Evolutionary conservation across 345 rosid species (phyloP).

Genomic region (Noccaea bulbosa): DNA sequence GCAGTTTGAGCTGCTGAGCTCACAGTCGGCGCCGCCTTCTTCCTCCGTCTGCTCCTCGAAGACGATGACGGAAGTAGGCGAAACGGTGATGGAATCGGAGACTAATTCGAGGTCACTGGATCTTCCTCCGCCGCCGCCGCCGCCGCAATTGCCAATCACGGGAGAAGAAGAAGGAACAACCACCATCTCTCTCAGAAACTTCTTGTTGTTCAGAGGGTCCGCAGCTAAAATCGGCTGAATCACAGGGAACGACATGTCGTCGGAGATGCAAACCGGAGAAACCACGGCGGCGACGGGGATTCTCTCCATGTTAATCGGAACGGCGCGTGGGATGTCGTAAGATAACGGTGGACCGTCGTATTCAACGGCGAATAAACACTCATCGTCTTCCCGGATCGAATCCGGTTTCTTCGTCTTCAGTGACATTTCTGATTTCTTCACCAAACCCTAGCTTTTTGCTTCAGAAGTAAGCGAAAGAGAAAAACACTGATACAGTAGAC

Average conservation of each 20-base stretch:
- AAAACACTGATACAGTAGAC: slow-evolving; percentile 6
- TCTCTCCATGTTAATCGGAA: slow-evolving; percentile 79
- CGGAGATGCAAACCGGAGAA: slow-evolving; percentile 63
- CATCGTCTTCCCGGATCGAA: slow-evolving; percentile 44
- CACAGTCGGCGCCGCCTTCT: slow-evolving; percentile 47
- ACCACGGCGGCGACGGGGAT: slow-evolving; percentile 98
- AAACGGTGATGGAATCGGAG: slow-evolving; percentile 61
- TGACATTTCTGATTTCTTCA: slow-evolving; percentile 35
- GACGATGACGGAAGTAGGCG: slow-evolving; percentile 68
- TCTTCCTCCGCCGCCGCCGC: too few species aligned
- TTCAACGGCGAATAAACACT: slow-evolving; percentile 82
- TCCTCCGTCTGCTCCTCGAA: slow-evolving; percentile 53
- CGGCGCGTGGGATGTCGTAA: slow-evolving; percentile 83
- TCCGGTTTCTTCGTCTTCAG: slow-evolving; percentile 34
- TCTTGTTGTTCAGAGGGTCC: slow-evolving; percentile 48
- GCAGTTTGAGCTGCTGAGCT: slow-evolving; percentile 59
- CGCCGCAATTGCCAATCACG: slow-evolving; percentile 41
- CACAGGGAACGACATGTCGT: slow-evolving; percentile 69
- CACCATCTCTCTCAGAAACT: slow-evolving; percentile 51
- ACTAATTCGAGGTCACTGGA: slow-evolving; percentile 41
- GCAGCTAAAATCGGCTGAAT: slow-evolving; percentile 72
- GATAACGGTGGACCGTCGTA: slow-evolving; percentile 87
- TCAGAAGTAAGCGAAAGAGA: slow-evolving; percentile 20
- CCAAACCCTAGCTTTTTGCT: slow-evolving; percentile 47
- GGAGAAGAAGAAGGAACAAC: slow-evolving; percentile 44